Evolutionary conservation across 768 basidiomycete genomes (phyloP).

Genomic region (Myochromella boudieri): DNA sequence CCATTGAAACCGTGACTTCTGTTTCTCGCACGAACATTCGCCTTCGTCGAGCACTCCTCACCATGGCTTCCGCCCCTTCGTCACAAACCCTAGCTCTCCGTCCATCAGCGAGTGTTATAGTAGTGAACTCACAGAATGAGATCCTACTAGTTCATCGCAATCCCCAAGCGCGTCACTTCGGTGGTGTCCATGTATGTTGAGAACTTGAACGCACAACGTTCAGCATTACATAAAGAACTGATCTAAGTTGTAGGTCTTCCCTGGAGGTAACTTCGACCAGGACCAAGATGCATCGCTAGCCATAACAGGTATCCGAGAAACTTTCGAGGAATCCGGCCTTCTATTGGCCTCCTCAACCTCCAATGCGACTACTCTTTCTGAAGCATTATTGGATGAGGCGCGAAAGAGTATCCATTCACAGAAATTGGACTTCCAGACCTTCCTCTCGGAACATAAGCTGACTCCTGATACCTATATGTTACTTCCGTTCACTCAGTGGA

Average conservation of each 20-base stretch:
- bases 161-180: slow-evolving; percentile 61
- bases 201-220: background rate
- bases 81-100: no score
- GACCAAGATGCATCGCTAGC: slow-evolving; percentile 55
- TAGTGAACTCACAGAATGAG: slow-evolving; percentile 67
- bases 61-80: no score
- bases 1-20: no score
- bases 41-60: background rate
- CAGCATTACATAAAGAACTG: background rate
- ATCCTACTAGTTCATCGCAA: slow-evolving; percentile 71
- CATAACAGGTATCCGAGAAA: slow-evolving; percentile 72
- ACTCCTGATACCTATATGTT: slow-evolving; percentile 44
- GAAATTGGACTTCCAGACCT: slow-evolving; percentile 47
- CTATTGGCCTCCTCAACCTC: slow-evolving; percentile 48
- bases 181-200: slow-evolving; percentile 59
- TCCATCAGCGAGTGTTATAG: slow-evolving; percentile 65
- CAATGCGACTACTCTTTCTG: slow-evolving; percentile 23
- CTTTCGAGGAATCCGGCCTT: slow-evolving; percentile 75
- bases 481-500: slow-evolving; percentile 75
- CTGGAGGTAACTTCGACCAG: slow-evolving; percentile 68
- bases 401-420: slow-evolving; percentile 58
- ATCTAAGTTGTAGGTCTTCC: slow-evolving; percentile 59
- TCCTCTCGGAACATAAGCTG: slow-evolving; percentile 47
- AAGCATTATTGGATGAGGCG: slow-evolving; percentile 48
- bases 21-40: no score